Conservation (phyloP, 2,329 filamentous ascomycete species). For the Pseudogymnoascus sp. region DNA sequence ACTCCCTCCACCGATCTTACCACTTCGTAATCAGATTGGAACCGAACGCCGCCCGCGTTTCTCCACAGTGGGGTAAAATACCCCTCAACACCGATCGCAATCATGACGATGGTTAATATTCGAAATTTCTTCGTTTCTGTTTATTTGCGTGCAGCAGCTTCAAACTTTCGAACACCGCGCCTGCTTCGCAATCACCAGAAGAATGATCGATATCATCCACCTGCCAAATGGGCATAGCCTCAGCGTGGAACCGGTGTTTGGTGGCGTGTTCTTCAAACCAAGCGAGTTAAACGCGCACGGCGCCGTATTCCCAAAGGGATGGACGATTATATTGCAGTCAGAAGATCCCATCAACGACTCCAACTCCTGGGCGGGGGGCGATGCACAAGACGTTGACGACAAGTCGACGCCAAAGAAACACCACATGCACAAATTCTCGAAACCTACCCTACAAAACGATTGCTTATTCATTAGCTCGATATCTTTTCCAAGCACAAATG, state of each 20-base stretch:
- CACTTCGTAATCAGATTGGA: not conserved
- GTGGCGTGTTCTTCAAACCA: conserved; percentile 82
- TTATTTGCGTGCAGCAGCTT: not conserved
- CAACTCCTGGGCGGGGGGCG: conserved; percentile 27
- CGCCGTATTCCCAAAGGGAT: conserved; percentile 71
- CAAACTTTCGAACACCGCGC: not conserved
- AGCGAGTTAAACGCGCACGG: conserved; percentile 62
- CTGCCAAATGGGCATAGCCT: conserved; percentile 83
- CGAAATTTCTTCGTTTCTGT: conserved; percentile 3
- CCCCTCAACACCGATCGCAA: conserved; percentile 2
- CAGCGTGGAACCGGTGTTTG: conserved; percentile 76
- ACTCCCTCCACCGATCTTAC: not conserved
- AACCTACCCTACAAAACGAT: conserved; percentile 69
- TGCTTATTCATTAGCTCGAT: conserved; percentile 87
- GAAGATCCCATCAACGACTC: conserved; percentile 35
- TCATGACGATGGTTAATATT: conserved; percentile 5
- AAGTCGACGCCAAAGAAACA: conserved; percentile 24
- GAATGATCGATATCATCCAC: conserved; percentile 40
- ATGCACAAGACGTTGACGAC: conserved; percentile 13
- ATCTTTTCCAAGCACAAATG: conserved; percentile 68
- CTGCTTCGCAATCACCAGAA: not conserved
- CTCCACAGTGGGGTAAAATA: conserved; percentile 10
- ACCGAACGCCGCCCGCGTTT: conserved; percentile 1
- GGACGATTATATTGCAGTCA: conserved; percentile 80
- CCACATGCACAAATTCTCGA: conserved; percentile 56